These are phyloP conservation scores for Astrothelium subdiscretum DNA, from an alignment of 495 filamentous ascomycete genomes.

Conservation along the genomic window DNA sequence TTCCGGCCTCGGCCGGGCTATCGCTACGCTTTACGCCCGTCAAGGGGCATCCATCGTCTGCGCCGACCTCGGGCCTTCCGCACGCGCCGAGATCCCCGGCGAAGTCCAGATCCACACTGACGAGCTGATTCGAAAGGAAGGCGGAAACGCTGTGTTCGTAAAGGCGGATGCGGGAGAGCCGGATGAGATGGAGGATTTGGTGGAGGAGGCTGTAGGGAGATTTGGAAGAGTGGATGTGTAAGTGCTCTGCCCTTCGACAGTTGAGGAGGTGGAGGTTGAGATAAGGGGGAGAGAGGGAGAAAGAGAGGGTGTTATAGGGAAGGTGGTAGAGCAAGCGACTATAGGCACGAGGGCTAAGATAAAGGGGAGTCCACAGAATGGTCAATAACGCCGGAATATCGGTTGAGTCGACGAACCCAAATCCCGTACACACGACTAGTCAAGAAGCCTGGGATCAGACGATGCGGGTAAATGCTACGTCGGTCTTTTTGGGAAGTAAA, in stretches of 20 bases:
- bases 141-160: constrained; percentile 29
- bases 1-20: constrained; percentile 24
- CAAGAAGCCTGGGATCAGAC: constrained; percentile 20
- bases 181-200: constrained; percentile 30
- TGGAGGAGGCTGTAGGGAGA: constrained; percentile 27
- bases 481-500: constrained; percentile 35
- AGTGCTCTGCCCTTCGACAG: neutral
- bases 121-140: constrained; percentile 20
- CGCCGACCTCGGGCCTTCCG: constrained; percentile 17
- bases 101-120: constrained; percentile 11
- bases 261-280: too few species aligned
- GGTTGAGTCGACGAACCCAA: constrained; percentile 11
- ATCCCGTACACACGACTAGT: constrained; percentile 27
- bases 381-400: constrained; percentile 44
- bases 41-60: constrained; percentile 23
- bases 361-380: constrained; percentile 14
- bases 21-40: constrained; percentile 18
- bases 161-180: constrained; percentile 25
- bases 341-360: neutral
- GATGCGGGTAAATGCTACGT: constrained; percentile 6
- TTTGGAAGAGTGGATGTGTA: constrained; percentile 39
- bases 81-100: constrained; percentile 5
- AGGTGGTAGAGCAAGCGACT: neutral
- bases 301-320: neutral
- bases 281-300: neutral